Conservation (phyloP, 176 grass and related monocot genomes). For the Triticum urartu region DNA sequence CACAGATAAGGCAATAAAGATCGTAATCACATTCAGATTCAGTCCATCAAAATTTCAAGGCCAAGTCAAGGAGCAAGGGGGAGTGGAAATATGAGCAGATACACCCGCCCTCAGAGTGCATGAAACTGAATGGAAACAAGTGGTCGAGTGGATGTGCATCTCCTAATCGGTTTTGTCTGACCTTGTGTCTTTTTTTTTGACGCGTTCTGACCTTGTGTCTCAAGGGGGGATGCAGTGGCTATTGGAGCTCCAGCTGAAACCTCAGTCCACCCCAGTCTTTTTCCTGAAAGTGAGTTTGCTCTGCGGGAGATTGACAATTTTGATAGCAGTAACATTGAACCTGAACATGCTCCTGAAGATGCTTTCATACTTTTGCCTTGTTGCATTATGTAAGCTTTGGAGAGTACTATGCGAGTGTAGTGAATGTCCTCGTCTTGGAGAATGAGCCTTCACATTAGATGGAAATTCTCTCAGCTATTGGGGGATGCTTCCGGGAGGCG, state of each 20-base stretch:
- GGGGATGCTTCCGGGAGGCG: neutral
- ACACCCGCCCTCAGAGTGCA: constrained; percentile 11
- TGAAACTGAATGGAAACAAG: constrained; percentile 15
- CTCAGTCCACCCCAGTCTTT: constrained; percentile 32
- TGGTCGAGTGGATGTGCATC: constrained; percentile 23
- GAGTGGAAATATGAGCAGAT: neutral
- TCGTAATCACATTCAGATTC: neutral
- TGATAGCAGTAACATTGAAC: constrained; percentile 26
- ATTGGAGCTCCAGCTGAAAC: constrained; percentile 41
- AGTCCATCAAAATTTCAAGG: neutral
- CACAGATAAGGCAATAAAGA: neutral
- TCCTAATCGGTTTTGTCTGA: constrained; percentile 39
- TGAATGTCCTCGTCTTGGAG: constrained; percentile 10
- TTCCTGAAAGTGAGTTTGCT: constrained; percentile 45
- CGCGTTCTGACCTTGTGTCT: constrained; percentile 31
- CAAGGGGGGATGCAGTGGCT: constrained; percentile 18
- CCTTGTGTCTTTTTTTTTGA: constrained; percentile 12
- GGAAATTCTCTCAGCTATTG: constrained; percentile 5
- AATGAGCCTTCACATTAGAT: neutral
- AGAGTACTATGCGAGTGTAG: neutral
- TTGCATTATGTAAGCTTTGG: constrained; percentile 22
- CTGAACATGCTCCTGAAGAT: constrained; percentile 38
- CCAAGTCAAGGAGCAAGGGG: neutral
- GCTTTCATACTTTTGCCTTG: constrained; percentile 22
- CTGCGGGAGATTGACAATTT: constrained; percentile 26